Evolutionary conservation across 805 yeast genomes (phyloP), one percentile per base, ranked within the genome.

Genomic region (Candida germanica): DNA sequence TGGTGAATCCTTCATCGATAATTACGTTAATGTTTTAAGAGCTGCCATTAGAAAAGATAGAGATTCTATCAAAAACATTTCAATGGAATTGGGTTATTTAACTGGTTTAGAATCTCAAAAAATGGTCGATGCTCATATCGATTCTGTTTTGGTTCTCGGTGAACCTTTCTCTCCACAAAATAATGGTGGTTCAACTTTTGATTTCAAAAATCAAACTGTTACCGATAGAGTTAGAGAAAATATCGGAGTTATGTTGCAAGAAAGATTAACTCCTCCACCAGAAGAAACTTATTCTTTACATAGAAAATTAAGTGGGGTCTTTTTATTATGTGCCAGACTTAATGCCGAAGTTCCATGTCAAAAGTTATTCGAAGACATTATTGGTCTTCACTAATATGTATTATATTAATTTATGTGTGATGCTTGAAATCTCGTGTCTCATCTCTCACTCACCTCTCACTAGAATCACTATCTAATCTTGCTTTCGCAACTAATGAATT

Each of bases 281-380:
- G 98, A 93, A 53, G 98, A 93, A 60, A 93, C 98, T 0, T 93
- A 93, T 58, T 84, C 95, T n/a, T 69, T 93, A 49, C 98, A 93
- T 62, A 73, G 98, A 51, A 93, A 93, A 55, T 79, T 93, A 53
- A 85, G 95, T 54, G 98, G 98, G 8, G 95, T 93, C 1, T 93
- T 85, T 54, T 68, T 93, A 43, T 69, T 93, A 36, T 91, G 98
- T 64, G 85, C 98, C 3, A 75, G 86, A 49, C 70, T 93, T 60
- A 69, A 77, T 26, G 97, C 98, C 2, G 67, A 72, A 9, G 91
- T 93, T 23, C 94, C 89, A 11, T 83, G 95, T 54, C 79, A 80
- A 35, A 69, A 80, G 47, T 61, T 91, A 31, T 91, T 93, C 54
- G 65, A 73, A 38, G 87, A 88, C 29, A 77, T 87, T 29, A 77